phyloP scores from a whole-genome alignment of 73 alveolate species.

The Paramecium biaurelia region DNA sequence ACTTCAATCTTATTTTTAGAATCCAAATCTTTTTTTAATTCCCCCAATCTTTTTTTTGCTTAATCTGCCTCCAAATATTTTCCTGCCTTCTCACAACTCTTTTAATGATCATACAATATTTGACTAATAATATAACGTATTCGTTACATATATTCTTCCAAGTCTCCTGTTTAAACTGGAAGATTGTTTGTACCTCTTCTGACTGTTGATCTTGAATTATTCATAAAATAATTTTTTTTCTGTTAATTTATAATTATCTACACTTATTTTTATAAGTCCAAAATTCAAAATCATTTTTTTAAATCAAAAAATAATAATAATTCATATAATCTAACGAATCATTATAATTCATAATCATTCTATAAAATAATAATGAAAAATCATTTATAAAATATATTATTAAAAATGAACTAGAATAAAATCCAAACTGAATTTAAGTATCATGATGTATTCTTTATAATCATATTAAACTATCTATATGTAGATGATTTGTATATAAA shows the following conservation, averaged over 20 bases:
- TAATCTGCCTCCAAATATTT: conserved; percentile 62
- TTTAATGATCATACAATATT: conserved; percentile 53
- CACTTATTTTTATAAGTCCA: neutral
- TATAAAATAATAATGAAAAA: no score
- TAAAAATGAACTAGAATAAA: no score
- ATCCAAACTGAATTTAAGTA: no score
- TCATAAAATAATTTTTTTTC: neutral
- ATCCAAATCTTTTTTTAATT: conserved; percentile 51
- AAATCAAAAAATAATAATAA: no score
- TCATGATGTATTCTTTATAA: no score
- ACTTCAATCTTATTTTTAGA: conserved; percentile 53
- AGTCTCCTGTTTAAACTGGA: conserved; percentile 26
- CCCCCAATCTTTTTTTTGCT: conserved; percentile 59
- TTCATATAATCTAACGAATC: no score
- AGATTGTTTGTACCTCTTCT: neutral
- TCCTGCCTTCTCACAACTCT: conserved; percentile 63
- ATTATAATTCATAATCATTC: no score
- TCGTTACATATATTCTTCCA: conserved; percentile 44
- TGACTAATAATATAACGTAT: neutral
- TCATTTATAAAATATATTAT: no score
- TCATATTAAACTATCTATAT: no score
- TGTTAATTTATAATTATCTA: neutral
- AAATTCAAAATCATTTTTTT: neutral
- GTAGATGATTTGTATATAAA: neutral
- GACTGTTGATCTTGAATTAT: neutral